Evolutionary conservation across 495 filamentous ascomycete genomes (phyloP).

Genomic region (Aspergillus olivimuriae): DNA sequence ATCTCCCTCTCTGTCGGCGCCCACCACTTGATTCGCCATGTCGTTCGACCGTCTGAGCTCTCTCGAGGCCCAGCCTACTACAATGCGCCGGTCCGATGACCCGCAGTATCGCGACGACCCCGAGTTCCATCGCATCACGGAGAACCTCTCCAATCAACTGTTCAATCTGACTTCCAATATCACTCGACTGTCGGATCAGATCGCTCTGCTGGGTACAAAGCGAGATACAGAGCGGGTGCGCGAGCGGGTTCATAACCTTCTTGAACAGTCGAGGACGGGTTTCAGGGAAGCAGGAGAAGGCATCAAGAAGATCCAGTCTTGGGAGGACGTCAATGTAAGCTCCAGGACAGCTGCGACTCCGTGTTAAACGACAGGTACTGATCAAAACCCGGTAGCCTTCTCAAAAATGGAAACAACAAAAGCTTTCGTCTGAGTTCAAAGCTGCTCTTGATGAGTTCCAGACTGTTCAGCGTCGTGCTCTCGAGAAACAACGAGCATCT

Average conservation of each 20-base stretch:
- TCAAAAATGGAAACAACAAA: constrained; percentile 91
- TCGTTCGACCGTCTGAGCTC: constrained; percentile 83
- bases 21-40: constrained; percentile 46
- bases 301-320: constrained; percentile 82
- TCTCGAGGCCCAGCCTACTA: constrained; percentile 75
- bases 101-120: constrained; percentile 78
- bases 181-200: constrained; percentile 68
- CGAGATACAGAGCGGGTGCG: constrained; percentile 86
- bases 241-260: constrained; percentile 76
- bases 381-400: constrained; percentile 54
- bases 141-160: constrained; percentile 74
- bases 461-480: constrained; percentile 72
- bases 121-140: constrained; percentile 77
- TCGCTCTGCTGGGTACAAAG: constrained; percentile 79
- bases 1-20: constrained; percentile 4
- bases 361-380: too few species aligned
- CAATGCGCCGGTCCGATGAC: constrained; percentile 62
- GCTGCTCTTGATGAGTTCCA: constrained; percentile 86
- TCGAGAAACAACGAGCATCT: constrained; percentile 88
- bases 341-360: background rate
- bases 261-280: constrained; percentile 75
- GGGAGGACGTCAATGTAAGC: constrained; percentile 88
- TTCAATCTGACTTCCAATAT: constrained; percentile 85
- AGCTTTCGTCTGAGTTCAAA: constrained; percentile 87
- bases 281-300: constrained; percentile 94